These are phyloP conservation scores for Alloteropsis semialata DNA, from an alignment of 176 grass and related monocot species.

Conservation along the genomic window DNA sequence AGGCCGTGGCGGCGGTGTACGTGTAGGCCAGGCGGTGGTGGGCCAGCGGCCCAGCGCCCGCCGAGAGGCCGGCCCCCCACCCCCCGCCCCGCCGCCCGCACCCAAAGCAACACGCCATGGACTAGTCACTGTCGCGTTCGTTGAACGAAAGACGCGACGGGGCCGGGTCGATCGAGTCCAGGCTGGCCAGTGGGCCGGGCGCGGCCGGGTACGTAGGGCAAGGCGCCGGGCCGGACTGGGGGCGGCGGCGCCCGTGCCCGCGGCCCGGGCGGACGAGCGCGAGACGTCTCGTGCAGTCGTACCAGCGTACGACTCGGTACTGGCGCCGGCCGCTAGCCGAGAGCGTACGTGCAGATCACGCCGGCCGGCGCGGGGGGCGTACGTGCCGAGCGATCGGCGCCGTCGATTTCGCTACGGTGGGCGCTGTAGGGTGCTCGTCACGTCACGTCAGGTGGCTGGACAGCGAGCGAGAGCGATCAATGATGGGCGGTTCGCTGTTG, in stretches of 20 bases:
- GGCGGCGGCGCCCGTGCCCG: background rate
- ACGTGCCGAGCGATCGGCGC: background rate
- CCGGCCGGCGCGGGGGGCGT: background rate
- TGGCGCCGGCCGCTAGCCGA: background rate
- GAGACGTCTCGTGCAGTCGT: background rate
- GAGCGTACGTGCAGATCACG: background rate
- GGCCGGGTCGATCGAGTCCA: too few relatives aligned
- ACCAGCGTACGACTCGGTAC: background rate
- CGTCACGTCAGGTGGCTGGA: slow-evolving; percentile 2
- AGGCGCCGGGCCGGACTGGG: background rate
- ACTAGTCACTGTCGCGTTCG: slow-evolving; percentile 38
- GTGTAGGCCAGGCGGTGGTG: slow-evolving; percentile 20
- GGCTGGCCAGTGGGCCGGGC: background rate
- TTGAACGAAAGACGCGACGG: background rate
- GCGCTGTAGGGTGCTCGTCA: background rate
- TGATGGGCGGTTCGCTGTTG: background rate
- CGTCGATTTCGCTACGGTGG: background rate
- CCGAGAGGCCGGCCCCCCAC: too few relatives aligned
- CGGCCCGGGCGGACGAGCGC: background rate
- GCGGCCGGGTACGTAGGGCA: background rate
- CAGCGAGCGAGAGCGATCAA: background rate
- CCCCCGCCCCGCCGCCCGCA: background rate
- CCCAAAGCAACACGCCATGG: slow-evolving; percentile 26
- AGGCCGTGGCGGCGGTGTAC: background rate
- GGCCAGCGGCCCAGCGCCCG: background rate